Conservation (phyloP, 371 early-diverging fungal species). For the Batrachochytrium dendrobatidis region DNA sequence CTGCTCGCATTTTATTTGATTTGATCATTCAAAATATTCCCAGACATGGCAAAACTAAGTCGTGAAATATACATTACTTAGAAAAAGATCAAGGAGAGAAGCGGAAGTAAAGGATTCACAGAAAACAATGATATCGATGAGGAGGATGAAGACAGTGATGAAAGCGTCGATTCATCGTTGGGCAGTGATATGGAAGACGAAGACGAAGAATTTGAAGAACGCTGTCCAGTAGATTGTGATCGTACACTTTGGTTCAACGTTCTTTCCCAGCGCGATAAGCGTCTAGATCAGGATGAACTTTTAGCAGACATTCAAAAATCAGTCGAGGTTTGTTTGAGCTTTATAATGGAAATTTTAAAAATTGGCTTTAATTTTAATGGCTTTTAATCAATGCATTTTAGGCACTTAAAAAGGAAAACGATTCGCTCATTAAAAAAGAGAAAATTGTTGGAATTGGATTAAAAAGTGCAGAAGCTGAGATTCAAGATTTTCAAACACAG, state of each 20-base stretch:
- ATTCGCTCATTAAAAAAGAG: conserved; percentile 45
- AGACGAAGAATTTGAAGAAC: conserved; percentile 30
- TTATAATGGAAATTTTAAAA: background rate
- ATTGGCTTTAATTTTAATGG: too few species aligned
- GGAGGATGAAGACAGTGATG: conserved; percentile 24
- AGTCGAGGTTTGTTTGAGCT: conserved; percentile 40
- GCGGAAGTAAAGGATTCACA: conserved; percentile 13
- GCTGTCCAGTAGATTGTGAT: conserved; percentile 45
- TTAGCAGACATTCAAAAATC: conserved; percentile 47
- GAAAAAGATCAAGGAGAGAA: conserved; percentile 29
- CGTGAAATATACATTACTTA: conserved; percentile 4
- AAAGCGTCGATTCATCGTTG: conserved; percentile 13
- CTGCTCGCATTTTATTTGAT: background rate
- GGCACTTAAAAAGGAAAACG: conserved; percentile 50
- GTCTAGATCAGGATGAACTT: conserved; percentile 44
- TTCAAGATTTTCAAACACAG: conserved; percentile 53
- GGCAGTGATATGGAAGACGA: conserved; percentile 22
- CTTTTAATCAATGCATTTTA: too few species aligned
- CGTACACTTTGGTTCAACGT: conserved; percentile 21
- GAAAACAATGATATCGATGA: conserved; percentile 27
- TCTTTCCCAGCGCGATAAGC: conserved; percentile 35
- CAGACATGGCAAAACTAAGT: background rate
- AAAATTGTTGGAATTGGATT: conserved; percentile 38
- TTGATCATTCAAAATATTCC: background rate
- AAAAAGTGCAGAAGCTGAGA: conserved; percentile 40